Conservation (phyloP, 306 rosid genomes). For the Cicer arietinum region DNA sequence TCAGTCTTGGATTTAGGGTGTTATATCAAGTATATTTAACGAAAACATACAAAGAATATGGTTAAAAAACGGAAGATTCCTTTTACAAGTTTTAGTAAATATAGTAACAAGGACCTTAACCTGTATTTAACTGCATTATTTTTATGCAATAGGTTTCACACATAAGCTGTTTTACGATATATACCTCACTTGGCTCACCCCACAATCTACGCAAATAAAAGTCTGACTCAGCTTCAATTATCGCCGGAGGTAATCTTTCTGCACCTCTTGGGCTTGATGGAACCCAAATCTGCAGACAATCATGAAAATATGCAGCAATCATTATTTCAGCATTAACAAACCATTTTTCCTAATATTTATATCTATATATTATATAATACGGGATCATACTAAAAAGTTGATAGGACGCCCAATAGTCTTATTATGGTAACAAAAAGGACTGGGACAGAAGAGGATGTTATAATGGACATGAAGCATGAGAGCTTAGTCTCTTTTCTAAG, state of each 20-base stretch:
- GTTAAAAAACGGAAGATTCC: neutral
- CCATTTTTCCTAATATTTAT: slow-evolving; percentile 23
- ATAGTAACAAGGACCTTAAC: neutral
- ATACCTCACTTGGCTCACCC: slow-evolving; percentile 94
- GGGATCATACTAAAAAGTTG: slow-evolving; percentile 23
- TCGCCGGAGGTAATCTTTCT: slow-evolving; percentile 82
- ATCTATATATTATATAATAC: neutral
- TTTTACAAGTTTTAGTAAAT: slow-evolving; percentile 14
- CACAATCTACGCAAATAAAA: slow-evolving; percentile 87
- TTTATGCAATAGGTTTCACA: slow-evolving; percentile 29
- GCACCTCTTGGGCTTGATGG: slow-evolving; percentile 98
- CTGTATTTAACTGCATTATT: slow-evolving; percentile 21
- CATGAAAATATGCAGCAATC: slow-evolving; percentile 25
- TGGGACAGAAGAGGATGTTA: neutral
- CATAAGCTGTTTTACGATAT: slow-evolving; percentile 38
- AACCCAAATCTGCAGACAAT: slow-evolving; percentile 82
- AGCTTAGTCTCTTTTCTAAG: too few relatives aligned
- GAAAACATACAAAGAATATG: slow-evolving; percentile 29
- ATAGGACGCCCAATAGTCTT: neutral
- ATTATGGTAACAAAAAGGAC: neutral
- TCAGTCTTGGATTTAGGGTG: slow-evolving; percentile 18
- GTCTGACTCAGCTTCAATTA: slow-evolving; percentile 83
- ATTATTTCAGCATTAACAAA: slow-evolving; percentile 16
- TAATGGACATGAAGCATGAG: neutral
- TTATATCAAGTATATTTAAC: slow-evolving; percentile 27